These are phyloP conservation scores for Zygotorulaspora mrakii DNA, from an alignment of 1,139 yeast genomes.

Conservation along the genomic window DNA sequence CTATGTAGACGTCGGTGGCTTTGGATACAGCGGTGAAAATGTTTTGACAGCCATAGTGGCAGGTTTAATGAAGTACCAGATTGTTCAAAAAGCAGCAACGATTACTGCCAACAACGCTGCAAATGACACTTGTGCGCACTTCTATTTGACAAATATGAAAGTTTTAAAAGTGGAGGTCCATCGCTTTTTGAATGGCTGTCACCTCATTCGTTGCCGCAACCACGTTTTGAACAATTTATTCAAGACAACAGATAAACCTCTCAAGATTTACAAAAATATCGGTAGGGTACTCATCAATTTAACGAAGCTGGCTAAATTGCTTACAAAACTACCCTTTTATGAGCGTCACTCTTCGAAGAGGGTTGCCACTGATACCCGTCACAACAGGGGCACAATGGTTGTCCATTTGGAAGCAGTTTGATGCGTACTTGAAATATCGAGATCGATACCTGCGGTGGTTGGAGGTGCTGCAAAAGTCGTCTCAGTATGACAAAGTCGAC, in stretches of 20 bases:
- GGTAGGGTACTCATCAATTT: background rate
- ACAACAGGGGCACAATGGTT: background rate
- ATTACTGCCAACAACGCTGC: background rate
- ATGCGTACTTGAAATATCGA: conserved; percentile 1
- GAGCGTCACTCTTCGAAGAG: conserved; percentile 1
- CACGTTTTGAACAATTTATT: background rate
- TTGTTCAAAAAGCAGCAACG: background rate
- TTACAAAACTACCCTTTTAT: background rate
- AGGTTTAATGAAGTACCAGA: background rate
- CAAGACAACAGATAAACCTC: background rate
- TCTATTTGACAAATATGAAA: background rate
- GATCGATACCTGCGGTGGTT: background rate
- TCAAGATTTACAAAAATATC: background rate
- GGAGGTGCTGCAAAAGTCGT: background rate
- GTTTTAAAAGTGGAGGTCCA: background rate
- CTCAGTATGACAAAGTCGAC: background rate
- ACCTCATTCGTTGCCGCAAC: background rate
- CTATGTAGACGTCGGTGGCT: background rate
- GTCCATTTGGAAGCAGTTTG: background rate
- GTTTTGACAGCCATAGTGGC: background rate
- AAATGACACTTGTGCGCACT: background rate
- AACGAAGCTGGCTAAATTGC: background rate
- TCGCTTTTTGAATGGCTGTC: background rate
- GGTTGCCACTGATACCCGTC: background rate
- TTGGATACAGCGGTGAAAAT: background rate